Evolutionary conservation across 139 green algal species (phyloP).

Genomic region (Chlorella ohadii): DNA sequence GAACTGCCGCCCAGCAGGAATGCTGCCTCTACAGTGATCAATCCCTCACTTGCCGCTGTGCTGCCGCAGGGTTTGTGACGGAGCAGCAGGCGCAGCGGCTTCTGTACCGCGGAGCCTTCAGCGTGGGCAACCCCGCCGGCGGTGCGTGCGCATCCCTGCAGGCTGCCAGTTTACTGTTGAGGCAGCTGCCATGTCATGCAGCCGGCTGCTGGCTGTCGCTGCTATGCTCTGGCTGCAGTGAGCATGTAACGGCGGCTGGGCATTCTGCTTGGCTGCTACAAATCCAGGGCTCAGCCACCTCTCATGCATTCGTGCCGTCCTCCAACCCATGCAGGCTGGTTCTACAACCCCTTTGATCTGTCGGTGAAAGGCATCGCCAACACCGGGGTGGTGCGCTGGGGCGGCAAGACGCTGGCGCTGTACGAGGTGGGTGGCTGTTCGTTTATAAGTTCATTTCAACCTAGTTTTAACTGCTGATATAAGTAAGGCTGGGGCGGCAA

Average conservation of each 20-base stretch:
- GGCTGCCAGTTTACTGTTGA: no score
- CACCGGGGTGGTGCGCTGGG: constrained; percentile 54
- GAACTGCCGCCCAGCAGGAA: no score
- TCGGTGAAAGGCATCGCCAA: constrained; percentile 50
- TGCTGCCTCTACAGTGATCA: no score
- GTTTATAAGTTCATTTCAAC: background rate
- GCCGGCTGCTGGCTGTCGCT: no score
- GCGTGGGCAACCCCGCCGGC: constrained; percentile 49
- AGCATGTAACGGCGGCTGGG: no score
- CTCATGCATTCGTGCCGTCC: no score
- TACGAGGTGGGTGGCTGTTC: constrained; percentile 40
- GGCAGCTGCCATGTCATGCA: no score
- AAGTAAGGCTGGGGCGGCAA: constrained; percentile 49
- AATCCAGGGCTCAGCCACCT: no score
- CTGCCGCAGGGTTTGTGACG: constrained; percentile 34
- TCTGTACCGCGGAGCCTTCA: constrained; percentile 56
- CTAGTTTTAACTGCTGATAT: no score
- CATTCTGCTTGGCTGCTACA: no score
- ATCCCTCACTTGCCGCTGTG: no score
- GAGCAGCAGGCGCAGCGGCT: constrained; percentile 51
- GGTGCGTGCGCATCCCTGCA: background rate
- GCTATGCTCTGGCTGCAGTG: no score
- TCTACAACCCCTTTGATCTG: constrained; percentile 54
- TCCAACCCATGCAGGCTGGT: background rate
- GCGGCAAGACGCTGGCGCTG: constrained; percentile 45